These are phyloP conservation scores for Calocera cornea DNA, from an alignment of 768 basidiomycete species.

Conservation along the genomic window DNA sequence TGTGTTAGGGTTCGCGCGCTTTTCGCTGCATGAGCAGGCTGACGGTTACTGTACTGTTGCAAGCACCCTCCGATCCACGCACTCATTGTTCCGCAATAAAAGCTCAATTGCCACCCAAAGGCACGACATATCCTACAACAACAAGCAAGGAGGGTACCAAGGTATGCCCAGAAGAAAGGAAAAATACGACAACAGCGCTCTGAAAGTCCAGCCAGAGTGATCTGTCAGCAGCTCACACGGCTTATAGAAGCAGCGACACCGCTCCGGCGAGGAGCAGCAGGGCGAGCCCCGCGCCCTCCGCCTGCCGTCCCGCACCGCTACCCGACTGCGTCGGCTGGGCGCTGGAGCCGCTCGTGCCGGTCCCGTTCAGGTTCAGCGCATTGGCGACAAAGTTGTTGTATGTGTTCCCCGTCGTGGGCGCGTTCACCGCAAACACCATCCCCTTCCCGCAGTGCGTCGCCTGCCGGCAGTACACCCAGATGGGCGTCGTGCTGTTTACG, in stretches of 20 bases:
- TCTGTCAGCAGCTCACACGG: neutral
- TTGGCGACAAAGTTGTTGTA: neutral
- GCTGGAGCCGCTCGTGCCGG: neutral
- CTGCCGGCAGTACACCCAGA: constrained; percentile 22
- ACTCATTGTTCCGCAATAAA: no score
- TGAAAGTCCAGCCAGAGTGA: neutral
- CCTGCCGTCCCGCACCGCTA: neutral
- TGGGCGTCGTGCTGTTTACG: constrained; percentile 13
- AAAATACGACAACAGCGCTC: neutral
- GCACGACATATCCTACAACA: neutral
- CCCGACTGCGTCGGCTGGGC: neutral
- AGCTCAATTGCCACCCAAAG: neutral
- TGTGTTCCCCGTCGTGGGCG: constrained; percentile 23
- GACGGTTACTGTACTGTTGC: no score
- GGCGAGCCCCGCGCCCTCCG: neutral
- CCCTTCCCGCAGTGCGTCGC: constrained; percentile 20
- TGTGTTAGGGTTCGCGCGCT: no score
- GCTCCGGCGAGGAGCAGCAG: neutral
- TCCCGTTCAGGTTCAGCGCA: neutral
- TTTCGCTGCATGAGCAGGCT: no score
- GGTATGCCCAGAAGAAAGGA: neutral
- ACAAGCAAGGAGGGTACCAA: neutral
- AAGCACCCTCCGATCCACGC: no score
- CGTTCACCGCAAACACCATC: constrained; percentile 39
- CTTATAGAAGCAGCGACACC: neutral